Conservation (phyloP, 2,329 filamentous ascomycete species). For the Metarhizium guizhouense region DNA sequence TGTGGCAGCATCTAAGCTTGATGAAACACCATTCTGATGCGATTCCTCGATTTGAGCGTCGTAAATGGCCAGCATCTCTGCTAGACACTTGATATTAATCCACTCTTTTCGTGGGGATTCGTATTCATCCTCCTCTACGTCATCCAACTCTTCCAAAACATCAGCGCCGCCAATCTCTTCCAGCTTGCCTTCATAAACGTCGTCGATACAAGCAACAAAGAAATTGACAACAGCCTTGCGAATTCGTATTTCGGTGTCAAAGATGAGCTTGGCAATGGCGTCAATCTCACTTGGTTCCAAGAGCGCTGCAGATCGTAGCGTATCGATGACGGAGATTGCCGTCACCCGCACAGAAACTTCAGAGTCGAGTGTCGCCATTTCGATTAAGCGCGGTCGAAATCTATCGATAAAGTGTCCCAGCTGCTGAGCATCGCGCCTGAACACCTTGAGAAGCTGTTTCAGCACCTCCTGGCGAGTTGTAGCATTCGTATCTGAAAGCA, state of each 20-base stretch:
- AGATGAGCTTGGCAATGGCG: constrained; percentile 75
- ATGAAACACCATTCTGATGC: constrained; percentile 33
- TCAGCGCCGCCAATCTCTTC: constrained; percentile 81
- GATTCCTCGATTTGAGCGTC: constrained; percentile 60
- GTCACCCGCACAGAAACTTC: constrained; percentile 73
- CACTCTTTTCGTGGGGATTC: constrained; percentile 71
- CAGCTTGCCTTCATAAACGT: constrained; percentile 68
- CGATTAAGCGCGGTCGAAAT: constrained; percentile 77
- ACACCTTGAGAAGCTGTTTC: constrained; percentile 71
- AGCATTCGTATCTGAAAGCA: constrained; percentile 72
- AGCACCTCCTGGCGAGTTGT: constrained; percentile 77
- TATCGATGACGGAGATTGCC: constrained; percentile 73
- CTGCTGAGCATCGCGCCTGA: constrained; percentile 72
- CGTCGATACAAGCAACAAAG: constrained; percentile 79
- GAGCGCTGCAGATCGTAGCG: constrained; percentile 73
- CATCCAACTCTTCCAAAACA: constrained; percentile 64
- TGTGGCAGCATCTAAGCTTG: constrained; percentile 40
- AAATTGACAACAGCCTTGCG: constrained; percentile 85
- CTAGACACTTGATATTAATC: constrained; percentile 86
- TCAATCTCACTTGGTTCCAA: constrained; percentile 90
- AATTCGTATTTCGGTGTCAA: constrained; percentile 75
- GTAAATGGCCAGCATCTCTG: constrained; percentile 74
- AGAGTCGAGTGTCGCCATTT: constrained; percentile 82
- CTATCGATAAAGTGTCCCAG: constrained; percentile 89
- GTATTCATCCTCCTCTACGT: constrained; percentile 65